Evolutionary conservation across 2,329 filamentous ascomycete genomes (phyloP).

Genomic region (Arthrobotrys sphaeroides): DNA sequence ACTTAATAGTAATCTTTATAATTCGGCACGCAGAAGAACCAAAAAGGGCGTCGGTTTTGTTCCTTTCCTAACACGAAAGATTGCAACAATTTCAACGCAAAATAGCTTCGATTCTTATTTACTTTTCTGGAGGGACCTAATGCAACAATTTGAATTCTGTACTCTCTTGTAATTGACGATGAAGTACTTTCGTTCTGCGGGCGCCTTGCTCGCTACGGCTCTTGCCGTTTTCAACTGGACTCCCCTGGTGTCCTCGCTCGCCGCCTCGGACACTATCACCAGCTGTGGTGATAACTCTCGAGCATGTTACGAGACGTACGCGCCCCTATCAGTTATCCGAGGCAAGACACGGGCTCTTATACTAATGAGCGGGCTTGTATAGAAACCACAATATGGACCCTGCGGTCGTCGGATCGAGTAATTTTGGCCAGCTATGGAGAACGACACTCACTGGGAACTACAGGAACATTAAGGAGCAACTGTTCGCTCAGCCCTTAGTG

Average conservation of each 20-base stretch:
- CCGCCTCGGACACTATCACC: conserved; percentile 67
- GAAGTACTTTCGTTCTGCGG: conserved; percentile 47
- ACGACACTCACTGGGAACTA: conserved; percentile 67
- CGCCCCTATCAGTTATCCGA: background rate
- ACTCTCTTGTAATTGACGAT: conserved; percentile 43
- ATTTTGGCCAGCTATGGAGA: conserved; percentile 69
- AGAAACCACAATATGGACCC: conserved; percentile 72
- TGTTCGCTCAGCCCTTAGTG: conserved; percentile 66
- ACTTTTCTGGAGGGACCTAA: conserved; percentile 23
- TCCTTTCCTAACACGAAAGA: conserved; percentile 21
- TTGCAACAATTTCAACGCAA: conserved; percentile 44
- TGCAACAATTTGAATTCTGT: conserved; percentile 28
- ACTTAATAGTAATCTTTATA: conserved; percentile 46
- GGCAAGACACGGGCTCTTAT: no score
- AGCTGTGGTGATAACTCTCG: conserved; percentile 70
- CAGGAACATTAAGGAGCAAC: conserved; percentile 65
- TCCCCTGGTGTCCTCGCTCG: conserved; percentile 32
- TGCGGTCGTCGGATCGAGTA: conserved; percentile 66
- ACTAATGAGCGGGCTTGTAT: conserved; percentile 52
- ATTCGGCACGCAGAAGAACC: background rate
- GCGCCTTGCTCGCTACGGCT: conserved; percentile 35
- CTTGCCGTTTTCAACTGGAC: conserved; percentile 34
- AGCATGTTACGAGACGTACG: conserved; percentile 65
- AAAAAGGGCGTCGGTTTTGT: conserved; percentile 17
- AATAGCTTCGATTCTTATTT: background rate